Conservation (phyloP, 2,329 filamentous ascomycete genomes). For the Cordyceps tenuipes region DNA sequence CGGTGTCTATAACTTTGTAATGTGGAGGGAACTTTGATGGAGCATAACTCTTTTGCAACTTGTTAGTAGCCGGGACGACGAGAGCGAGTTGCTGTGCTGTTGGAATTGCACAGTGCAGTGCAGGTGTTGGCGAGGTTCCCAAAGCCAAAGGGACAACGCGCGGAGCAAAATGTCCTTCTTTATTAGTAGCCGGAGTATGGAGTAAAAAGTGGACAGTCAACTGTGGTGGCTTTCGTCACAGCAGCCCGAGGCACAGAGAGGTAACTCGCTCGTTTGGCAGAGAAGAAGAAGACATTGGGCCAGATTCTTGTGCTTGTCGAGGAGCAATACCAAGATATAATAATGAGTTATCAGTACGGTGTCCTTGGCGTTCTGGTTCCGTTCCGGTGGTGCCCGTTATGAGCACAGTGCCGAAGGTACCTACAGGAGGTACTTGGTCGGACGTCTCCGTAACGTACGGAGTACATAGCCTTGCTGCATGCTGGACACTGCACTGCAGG, state of each 20-base stretch:
- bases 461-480: not conserved
- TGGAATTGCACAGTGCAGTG: not conserved
- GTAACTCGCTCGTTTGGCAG: no score
- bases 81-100: not conserved
- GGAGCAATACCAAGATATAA: no score
- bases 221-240: not conserved
- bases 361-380: no score
- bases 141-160: not conserved
- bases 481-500: not conserved
- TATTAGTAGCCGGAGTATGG: not conserved
- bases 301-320: no score
- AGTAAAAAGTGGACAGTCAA: not conserved
- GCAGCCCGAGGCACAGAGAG: no score
- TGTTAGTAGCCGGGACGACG: not conserved
- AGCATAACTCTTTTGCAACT: not conserved
- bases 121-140: not conserved
- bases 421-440: no score
- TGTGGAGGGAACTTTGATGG: no score
- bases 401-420: not conserved
- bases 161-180: not conserved
- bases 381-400: no score
- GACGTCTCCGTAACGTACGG: not conserved
- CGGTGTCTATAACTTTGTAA: not conserved
- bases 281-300: no score
- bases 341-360: no score